Conservation (phyloP, 805 yeast species). For the Candida chauliodis region DNA sequence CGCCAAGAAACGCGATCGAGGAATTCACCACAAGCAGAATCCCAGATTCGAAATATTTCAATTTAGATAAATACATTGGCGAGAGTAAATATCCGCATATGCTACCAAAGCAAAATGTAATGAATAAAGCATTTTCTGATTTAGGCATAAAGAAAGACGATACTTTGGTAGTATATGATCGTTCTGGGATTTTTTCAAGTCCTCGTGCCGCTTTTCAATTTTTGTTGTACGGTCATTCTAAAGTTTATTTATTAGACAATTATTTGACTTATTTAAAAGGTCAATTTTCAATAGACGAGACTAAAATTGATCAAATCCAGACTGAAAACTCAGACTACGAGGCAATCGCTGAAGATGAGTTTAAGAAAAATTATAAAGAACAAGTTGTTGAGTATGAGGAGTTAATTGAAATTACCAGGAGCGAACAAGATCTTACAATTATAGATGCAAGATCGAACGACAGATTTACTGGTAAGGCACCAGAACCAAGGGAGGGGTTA, state of each 20-base stretch:
- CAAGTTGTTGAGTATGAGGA: constrained; percentile 69
- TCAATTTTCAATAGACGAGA: constrained; percentile 45
- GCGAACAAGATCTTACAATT: constrained; percentile 46
- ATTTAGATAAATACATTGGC: constrained; percentile 62
- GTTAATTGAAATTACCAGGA: constrained; percentile 53
- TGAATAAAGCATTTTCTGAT: constrained; percentile 48
- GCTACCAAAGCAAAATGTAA: constrained; percentile 65
- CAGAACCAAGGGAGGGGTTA: constrained; percentile 88
- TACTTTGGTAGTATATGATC: constrained; percentile 76
- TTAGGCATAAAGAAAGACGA: constrained; percentile 59
- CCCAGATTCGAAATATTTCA: constrained; percentile 68
- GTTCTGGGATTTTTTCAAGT: constrained; percentile 77
- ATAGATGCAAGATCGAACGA: constrained; percentile 80
- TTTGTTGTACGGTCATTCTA: constrained; percentile 70
- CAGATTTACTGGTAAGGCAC: constrained; percentile 73
- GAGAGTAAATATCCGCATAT: constrained; percentile 79
- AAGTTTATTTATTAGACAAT: constrained; percentile 69
- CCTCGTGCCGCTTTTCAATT: constrained; percentile 95
- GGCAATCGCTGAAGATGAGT: constrained; percentile 20
- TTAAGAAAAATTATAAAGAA: constrained; percentile 30
- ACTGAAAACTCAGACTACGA: not conserved
- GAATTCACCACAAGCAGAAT: constrained; percentile 60
- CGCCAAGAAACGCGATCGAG: constrained; percentile 52
- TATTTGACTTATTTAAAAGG: constrained; percentile 48
- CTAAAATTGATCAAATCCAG: constrained; percentile 14